Evolutionary conservation across 768 basidiomycete species (phyloP).

Genomic region (Russula sp.): DNA sequence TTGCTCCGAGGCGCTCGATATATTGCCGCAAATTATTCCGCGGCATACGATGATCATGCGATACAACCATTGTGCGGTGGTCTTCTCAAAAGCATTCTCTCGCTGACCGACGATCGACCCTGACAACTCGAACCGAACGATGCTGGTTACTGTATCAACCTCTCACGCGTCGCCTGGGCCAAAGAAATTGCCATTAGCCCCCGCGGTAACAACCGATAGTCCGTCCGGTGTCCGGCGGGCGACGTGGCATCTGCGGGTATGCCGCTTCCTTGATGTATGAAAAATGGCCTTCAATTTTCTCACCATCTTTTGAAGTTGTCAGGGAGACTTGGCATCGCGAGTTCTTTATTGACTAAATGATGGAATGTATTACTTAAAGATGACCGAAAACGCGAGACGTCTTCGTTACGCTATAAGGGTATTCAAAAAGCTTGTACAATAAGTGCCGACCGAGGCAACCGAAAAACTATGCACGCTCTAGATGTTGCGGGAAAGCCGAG

Average conservation of each 20-base stretch:
- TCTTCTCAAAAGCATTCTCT: not conserved
- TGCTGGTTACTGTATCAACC: not conserved
- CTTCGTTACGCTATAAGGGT: not conserved
- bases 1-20: conserved; percentile 8
- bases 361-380: not conserved
- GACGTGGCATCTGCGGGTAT: not conserved
- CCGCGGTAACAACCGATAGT: not conserved
- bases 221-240: not conserved
- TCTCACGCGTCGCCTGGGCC: too few relatives aligned
- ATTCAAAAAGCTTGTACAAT: not conserved
- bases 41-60: conserved; percentile 6
- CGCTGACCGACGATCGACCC: conserved; percentile 14
- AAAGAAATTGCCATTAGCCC: not conserved
- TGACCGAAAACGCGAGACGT: not conserved
- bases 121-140: too few relatives aligned
- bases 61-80: not conserved
- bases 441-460: too few relatives aligned
- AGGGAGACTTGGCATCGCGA: conserved; percentile 11
- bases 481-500: not conserved
- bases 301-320: conserved; percentile 9
- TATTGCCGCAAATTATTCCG: conserved; percentile 12
- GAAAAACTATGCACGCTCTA: too few relatives aligned
- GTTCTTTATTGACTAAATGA: not conserved
- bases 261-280: not conserved
- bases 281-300: not conserved